Evolutionary conservation across 371 early-diverging fungal species (phyloP), one percentile per base, ranked within the genome.

Genomic region (Apophysomyces elegans): DNA sequence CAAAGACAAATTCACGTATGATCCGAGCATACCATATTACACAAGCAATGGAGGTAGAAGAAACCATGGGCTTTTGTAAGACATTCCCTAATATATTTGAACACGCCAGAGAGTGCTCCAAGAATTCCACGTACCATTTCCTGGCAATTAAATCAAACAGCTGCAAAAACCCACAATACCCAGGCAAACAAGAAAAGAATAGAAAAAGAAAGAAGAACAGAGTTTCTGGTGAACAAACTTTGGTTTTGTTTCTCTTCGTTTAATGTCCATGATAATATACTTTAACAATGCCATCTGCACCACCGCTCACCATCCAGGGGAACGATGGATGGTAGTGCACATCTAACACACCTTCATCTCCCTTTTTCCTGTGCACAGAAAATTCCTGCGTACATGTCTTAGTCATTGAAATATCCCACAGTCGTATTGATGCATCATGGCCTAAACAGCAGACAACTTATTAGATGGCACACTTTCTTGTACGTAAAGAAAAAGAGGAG

Each of bases 381-480:
- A 92, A 88, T 71, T 93, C 93, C 71, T 94, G 93, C 16, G 91
- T 66, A 76, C 92, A 93, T 14, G 81, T 68, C 43, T 82, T 81
- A n/a, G 84, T 80, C 16, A 79, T 68, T 58, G 73, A 37, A 39
- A 93, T 75, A 71, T 95, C 93, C 94, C 95, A 96, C 74, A 91
- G 75, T 47, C 93, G 84, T 26, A 94, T 81, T 5, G 92, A 89
- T 46, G 90, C 84, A 73, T 96, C 94, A 77, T 96, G 94, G 0
- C 93, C 91, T 85, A 69, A 46, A 57, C 32, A 46, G 35, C n/a
- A 39, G 61, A 56, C 18, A 58, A 39, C 26, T 11, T 44, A 9
- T 11, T n/a, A n/a, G 54, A 14, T 11, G 58, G 32, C 32, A 26
- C 32, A 26, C 32, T 26, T 26, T 26, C 2, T 26, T 26, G 21